Percentiles rank a stretch among this genome's conserved stretches.
phyloP scores from a whole-genome alignment of 306 rosid species.

The Cajanus cajan region DNA sequence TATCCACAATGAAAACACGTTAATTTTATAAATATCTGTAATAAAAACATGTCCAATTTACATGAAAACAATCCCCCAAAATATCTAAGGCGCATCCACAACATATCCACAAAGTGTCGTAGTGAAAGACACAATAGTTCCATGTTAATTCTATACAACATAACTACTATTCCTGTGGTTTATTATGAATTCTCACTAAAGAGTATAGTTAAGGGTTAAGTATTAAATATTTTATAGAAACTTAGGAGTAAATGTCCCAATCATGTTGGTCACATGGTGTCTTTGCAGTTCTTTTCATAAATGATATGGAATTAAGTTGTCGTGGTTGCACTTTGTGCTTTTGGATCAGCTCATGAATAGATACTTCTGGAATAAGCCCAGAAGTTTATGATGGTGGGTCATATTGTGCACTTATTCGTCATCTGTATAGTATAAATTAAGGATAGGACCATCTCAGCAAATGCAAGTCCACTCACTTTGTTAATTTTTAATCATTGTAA shows the following conservation, averaged over 20 bases:
- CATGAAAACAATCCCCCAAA: no score
- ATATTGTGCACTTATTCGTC: not conserved
- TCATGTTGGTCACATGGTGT: not conserved
- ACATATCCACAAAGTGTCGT: no score
- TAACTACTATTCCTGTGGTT: not conserved
- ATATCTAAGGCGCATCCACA: no score
- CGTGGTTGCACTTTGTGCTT: conserved; percentile 31
- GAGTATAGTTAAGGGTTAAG: not conserved
- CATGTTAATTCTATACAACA: no score
- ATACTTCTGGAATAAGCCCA: not conserved
- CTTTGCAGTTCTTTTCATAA: not conserved
- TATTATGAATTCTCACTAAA: not conserved
- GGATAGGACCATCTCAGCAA: conserved; percentile 40
- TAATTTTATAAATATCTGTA: no score
- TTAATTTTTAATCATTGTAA: not conserved
- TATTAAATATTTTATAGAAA: not conserved
- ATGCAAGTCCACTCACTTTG: not conserved
- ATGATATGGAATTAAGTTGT: conserved; percentile 4
- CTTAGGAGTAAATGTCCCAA: not conserved
- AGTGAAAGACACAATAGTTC: no score
- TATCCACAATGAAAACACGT: no score
- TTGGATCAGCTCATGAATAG: not conserved
- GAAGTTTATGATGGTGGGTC: conserved; percentile 41
- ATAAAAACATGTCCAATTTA: no score
- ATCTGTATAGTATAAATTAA: not conserved